These are phyloP conservation scores for Mycosphaerelloides madeirae DNA, from an alignment of 2,329 filamentous ascomycete genomes.

Conservation along the genomic window DNA sequence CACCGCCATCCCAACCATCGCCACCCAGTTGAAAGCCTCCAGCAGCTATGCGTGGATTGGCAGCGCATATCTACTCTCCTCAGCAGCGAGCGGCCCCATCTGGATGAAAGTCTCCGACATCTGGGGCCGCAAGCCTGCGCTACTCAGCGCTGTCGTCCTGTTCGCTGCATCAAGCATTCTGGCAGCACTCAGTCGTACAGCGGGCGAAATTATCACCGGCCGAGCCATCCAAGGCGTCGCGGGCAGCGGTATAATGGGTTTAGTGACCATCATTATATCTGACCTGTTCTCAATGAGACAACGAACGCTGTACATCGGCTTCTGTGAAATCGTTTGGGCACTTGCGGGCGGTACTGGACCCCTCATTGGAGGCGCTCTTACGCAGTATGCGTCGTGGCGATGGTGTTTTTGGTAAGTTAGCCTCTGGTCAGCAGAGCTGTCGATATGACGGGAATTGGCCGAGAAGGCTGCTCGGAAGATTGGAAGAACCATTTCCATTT, in stretches of 20 bases:
- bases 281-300: slow-evolving; percentile 50
- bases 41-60: slow-evolving; percentile 79
- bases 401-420: slow-evolving; percentile 54
- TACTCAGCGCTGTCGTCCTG: slow-evolving; percentile 45
- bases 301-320: slow-evolving; percentile 43
- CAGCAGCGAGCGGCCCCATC: slow-evolving; percentile 62
- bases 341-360: slow-evolving; percentile 51
- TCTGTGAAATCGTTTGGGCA: slow-evolving; percentile 46
- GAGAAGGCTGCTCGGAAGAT: too few relatives aligned
- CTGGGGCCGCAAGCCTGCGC: slow-evolving; percentile 53
- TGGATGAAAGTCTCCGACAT: slow-evolving; percentile 62
- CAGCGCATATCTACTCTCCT: slow-evolving; percentile 65
- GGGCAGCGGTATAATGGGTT: slow-evolving; percentile 41
- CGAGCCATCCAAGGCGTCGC: slow-evolving; percentile 39
- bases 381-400: slow-evolving; percentile 44
- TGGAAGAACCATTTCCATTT: too few relatives aligned
- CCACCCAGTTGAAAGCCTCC: slow-evolving; percentile 53
- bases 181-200: slow-evolving; percentile 45
- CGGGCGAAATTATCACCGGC: slow-evolving; percentile 51
- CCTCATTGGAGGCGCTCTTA: slow-evolving; percentile 50
- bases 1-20: slow-evolving; percentile 63
- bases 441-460: too few relatives aligned
- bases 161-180: slow-evolving; percentile 50
- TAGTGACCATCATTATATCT: slow-evolving; percentile 51
- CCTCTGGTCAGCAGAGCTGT: slow-evolving; percentile 45